Conservation (phyloP, 176 grass and related monocot species). For the Oryza nivara region DNA sequence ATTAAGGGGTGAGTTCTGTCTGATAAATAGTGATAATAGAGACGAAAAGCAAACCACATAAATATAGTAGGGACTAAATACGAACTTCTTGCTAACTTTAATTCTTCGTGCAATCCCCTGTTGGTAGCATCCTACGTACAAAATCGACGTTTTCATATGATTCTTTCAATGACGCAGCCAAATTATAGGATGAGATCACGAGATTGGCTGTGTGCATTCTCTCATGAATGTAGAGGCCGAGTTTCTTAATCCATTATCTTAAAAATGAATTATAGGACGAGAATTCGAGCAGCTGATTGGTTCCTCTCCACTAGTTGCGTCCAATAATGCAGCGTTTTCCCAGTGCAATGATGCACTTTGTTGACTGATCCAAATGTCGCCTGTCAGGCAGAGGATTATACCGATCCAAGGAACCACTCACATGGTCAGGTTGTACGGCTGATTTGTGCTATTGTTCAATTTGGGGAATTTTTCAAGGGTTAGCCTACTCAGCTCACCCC, state of each 20-base stretch:
- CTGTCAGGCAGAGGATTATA: too few species aligned
- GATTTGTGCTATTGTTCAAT: not conserved
- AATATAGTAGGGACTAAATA: not conserved
- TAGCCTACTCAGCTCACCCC: too few species aligned
- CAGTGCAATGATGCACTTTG: conserved; percentile 7
- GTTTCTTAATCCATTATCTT: too few species aligned
- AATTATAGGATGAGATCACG: not conserved
- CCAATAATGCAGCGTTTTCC: conserved; percentile 9
- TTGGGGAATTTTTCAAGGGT: too few species aligned
- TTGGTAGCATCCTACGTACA: not conserved
- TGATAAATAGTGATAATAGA: too few species aligned
- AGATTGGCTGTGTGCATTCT: too few species aligned
- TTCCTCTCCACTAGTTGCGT: not conserved
- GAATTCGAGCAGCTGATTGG: not conserved
- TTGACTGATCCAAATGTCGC: not conserved
- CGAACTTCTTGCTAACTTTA: not conserved
- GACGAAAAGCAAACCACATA: not conserved
- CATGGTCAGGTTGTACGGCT: not conserved
- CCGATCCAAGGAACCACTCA: not conserved
- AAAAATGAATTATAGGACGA: not conserved
- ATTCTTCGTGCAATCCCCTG: not conserved
- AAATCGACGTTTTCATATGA: not conserved
- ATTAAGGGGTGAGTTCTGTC: too few species aligned
- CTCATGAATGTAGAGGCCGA: too few species aligned
- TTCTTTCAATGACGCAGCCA: not conserved